A percentile compares a stretch with the other conserved stretches of the same genome.
These are phyloP conservation scores for Cytospora mali DNA, from an alignment of 2,329 filamentous ascomycete species.

Conservation along the genomic window DNA sequence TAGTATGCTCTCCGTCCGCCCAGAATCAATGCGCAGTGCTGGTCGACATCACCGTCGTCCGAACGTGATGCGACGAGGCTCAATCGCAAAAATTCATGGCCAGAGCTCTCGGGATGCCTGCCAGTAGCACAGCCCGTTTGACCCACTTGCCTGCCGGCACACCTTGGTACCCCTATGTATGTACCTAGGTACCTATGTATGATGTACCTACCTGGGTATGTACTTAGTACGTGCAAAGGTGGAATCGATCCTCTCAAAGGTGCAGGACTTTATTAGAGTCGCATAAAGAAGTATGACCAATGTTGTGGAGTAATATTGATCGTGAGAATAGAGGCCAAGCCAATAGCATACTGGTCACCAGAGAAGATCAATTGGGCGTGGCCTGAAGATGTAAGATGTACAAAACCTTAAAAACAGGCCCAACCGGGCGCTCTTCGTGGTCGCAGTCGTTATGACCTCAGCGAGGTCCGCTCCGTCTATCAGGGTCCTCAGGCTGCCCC, in stretches of 20 bases:
- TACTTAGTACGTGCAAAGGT: no score
- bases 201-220: neutral
- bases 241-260: neutral
- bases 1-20: neutral
- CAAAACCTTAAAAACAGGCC: neutral
- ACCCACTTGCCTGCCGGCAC: neutral
- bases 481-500: neutral
- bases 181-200: no score
- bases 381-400: no score
- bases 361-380: neutral
- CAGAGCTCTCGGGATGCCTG: neutral
- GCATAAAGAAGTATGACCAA: neutral
- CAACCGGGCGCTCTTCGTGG: neutral
- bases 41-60: neutral
- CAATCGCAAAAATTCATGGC: neutral
- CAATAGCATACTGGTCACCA: neutral
- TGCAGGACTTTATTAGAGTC: neutral
- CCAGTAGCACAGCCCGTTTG: neutral
- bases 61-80: neutral
- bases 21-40: neutral
- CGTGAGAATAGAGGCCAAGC: neutral
- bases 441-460: constrained; percentile 12
- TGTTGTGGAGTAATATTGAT: neutral
- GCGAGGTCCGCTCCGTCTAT: neutral
- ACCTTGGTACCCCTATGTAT: neutral